Conservation (phyloP, 345 rosid species). For the Excoecaria cochinchinensis region DNA sequence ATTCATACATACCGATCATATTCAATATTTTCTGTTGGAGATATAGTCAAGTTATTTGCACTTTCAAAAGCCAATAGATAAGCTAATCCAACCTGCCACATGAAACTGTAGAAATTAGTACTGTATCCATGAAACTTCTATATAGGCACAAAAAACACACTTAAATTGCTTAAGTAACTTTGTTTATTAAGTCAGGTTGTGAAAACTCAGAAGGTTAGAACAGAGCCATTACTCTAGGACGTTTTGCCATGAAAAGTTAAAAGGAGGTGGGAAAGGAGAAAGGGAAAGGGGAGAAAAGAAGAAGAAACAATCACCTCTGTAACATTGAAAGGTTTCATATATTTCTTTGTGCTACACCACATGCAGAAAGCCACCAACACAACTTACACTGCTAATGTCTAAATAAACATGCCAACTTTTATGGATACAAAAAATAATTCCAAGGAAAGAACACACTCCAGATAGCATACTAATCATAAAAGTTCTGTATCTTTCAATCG, state of each 20-base stretch:
- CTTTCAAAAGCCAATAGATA: slow-evolving; percentile 85
- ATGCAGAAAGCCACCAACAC: not conserved
- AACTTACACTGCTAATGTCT: not conserved
- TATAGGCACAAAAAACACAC: not conserved
- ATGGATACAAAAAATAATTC: too few relatives aligned
- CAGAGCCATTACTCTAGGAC: not conserved
- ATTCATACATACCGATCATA: slow-evolving; percentile 59
- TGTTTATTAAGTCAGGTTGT: not conserved
- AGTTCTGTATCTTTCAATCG: too few relatives aligned
- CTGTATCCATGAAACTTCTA: not conserved
- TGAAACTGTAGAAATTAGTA: not conserved
- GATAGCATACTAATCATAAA: too few relatives aligned
- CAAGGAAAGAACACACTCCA: too few relatives aligned
- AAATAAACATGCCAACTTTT: too few relatives aligned
- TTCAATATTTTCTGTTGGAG: slow-evolving; percentile 83
- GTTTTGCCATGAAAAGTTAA: not conserved
- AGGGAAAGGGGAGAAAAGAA: not conserved
- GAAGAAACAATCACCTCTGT: not conserved
- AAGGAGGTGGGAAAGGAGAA: not conserved
- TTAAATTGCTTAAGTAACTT: not conserved
- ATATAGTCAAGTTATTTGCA: slow-evolving; percentile 62
- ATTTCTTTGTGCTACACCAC: not conserved
- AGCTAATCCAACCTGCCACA: slow-evolving; percentile 77
- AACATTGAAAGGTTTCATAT: not conserved
- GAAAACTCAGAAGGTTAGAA: not conserved